phyloP scores from a whole-genome alignment of 2,329 filamentous ascomycete genomes.

The Ascochyta pisi region DNA sequence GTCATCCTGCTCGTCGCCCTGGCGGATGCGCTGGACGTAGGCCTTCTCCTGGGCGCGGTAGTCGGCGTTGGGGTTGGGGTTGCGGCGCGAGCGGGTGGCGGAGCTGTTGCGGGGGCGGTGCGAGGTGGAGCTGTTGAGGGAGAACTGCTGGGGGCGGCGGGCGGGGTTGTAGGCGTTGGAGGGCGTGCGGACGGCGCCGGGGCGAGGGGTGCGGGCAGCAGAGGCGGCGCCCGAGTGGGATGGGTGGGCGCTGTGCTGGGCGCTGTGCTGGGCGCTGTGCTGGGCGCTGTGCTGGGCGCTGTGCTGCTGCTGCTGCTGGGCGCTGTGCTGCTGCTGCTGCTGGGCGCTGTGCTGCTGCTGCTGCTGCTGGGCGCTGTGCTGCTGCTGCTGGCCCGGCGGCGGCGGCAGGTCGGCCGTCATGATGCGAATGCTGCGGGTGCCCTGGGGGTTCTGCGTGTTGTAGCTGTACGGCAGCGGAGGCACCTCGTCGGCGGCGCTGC shows the following conservation, averaged over 20 bases:
- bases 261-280: conserved; percentile 19
- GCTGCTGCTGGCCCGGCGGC: conserved; percentile 27
- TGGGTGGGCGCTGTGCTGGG: background rate
- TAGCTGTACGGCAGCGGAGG: conserved; percentile 22
- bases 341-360: conserved; percentile 6
- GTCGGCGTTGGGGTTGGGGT: conserved; percentile 75
- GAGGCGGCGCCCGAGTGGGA: conserved; percentile 24
- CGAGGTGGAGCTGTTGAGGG: conserved; percentile 48
- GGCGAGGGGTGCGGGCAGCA: conserved; percentile 42
- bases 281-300: conserved; percentile 15
- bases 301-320: conserved; percentile 4
- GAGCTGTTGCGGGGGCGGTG: conserved; percentile 65
- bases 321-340: conserved; percentile 15
- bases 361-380: conserved; percentile 25
- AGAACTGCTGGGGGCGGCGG: conserved; percentile 57
- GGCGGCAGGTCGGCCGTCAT: conserved; percentile 38
- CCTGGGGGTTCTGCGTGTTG: conserved; percentile 35
- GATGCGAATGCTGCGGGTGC: conserved; percentile 34
- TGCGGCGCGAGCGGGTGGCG: conserved; percentile 61
- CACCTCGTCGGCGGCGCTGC: conserved; percentile 18
- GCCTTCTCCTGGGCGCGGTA: conserved; percentile 90
- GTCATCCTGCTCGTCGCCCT: conserved; percentile 71
- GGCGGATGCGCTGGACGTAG: conserved; percentile 89
- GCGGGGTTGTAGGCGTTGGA: conserved; percentile 59
- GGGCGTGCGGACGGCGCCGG: conserved; percentile 54